Base-by-base conservation (phyloP, 176 grass and related monocot species). In the Elymus sibiricus region DNA sequence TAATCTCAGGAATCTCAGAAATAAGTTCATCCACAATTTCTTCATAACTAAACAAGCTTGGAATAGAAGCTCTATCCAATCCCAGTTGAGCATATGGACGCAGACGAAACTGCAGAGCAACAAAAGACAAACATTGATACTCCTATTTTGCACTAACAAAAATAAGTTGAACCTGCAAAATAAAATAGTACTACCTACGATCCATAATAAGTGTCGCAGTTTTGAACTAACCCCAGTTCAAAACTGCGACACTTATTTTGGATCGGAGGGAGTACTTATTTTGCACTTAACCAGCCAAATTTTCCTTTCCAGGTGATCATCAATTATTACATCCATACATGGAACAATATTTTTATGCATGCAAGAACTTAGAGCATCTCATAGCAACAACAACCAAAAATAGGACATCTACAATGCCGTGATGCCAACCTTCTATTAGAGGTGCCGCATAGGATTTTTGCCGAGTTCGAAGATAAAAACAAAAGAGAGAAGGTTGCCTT, bases 21-120 rank as follows among this genome's bases (percentile, higher is more conserved):
- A 92, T 80, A 88, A 98, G 93, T 70, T 95, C 91, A 62, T 90
- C 78, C n/a, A 95, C 87, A 79, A 98, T 91, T 60, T 98, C 90
- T 53, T 91, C 68, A 56, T 91, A 88, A 49, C 60, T 91, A 39
- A 79, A 78, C 49, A 85, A 64, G 66, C 67, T 88, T 85, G 96
- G 93, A 75, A 95, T 92, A 79, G 88, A 83, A 67, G 90, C 84
- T 89, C 86, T 94, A 88, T 98, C 96, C 83, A 98, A 87, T 4
- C 96, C 96, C 40, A 98, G 75, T 71, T 91, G 93, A 63, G 96
- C 91, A 90, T 94, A 89, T 47, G 96, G 93, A 81, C 93, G 88
- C 71, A 98, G 82, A 75, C 92, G 91, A 86, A 98, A 98, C 96
- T 98, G 88, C 82, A 72, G 88, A 58, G 89, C 55, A 59, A 76